Percentiles rank a stretch among this genome's conserved stretches.
Conservation (phyloP, 2,329 filamentous ascomycete species). For the Pestalotiopsis sp. region DNA sequence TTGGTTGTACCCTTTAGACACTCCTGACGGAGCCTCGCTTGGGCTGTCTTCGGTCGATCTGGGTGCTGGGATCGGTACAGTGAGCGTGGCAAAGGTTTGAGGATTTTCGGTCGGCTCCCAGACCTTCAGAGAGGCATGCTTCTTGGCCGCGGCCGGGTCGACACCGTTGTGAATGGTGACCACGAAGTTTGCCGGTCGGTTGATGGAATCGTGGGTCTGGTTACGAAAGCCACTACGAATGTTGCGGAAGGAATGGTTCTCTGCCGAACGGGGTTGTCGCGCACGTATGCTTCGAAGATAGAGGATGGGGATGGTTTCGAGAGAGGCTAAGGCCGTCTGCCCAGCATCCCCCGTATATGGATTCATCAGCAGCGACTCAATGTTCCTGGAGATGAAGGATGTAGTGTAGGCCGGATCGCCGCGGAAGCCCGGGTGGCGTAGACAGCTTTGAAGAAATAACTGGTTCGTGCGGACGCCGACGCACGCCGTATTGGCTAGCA, state of each 20-base stretch:
- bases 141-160: background rate
- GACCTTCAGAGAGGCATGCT: background rate
- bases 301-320: background rate
- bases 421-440: conserved; percentile 65
- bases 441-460: conserved; percentile 69
- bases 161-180: background rate
- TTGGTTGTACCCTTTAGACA: background rate
- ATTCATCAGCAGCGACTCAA: background rate
- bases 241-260: conserved; percentile 13
- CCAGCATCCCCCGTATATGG: background rate
- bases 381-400: conserved; percentile 61
- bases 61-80: background rate
- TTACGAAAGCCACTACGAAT: background rate
- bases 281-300: background rate
- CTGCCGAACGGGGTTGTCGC: background rate
- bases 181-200: background rate
- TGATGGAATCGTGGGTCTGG: background rate
- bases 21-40: background rate
- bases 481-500: conserved; percentile 39
- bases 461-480: conserved; percentile 63
- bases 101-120: background rate
- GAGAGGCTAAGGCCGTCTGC: background rate
- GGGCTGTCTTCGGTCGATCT: background rate
- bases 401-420: conserved; percentile 64
- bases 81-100: background rate